A percentile compares a stretch with the other conserved stretches of the same genome.
phyloP scores from a whole-genome alignment of 108 stramenopile species.

The Pelagomonas calceolata region DNA sequence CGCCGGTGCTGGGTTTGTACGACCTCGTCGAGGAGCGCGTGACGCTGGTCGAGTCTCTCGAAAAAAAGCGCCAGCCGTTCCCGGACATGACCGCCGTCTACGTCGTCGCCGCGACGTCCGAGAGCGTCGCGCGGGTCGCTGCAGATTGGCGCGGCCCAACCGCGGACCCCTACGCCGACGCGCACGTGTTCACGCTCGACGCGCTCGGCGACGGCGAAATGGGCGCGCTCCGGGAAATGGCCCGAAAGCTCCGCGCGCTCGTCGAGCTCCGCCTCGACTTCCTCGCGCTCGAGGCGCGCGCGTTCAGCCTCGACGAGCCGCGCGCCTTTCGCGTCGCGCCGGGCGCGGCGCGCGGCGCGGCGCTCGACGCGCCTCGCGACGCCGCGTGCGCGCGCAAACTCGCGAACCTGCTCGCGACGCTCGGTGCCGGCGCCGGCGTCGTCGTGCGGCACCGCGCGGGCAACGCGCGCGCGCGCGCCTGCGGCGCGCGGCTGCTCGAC shows the following conservation, averaged over 20 bases:
- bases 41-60: conserved; percentile 69
- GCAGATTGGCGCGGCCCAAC: conserved; percentile 50
- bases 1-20: conserved; percentile 75
- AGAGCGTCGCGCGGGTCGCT: conserved; percentile 53
- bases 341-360: not conserved
- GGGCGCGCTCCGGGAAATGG: not conserved
- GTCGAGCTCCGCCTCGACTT: conserved; percentile 86
- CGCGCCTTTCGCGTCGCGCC: conserved; percentile 16
- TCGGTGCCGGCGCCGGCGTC: conserved; percentile 82
- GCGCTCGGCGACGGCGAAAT: conserved; percentile 54
- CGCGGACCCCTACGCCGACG: conserved; percentile 63
- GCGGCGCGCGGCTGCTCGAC: conserved; percentile 67
- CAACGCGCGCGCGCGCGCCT: conserved; percentile 43
- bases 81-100: conserved; percentile 84
- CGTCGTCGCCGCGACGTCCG: conserved; percentile 60
- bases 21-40: conserved; percentile 78
- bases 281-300: conserved; percentile 67
- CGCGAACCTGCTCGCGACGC: conserved; percentile 84
- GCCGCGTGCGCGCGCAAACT: conserved; percentile 36
- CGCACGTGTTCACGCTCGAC: conserved; percentile 75
- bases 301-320: conserved; percentile 76
- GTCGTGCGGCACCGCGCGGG: conserved; percentile 66
- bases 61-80: conserved; percentile 80
- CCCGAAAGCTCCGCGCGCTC: conserved; percentile 12
- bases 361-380: conserved; percentile 9